phyloP scores from a whole-genome alignment of 2,329 filamentous ascomycete genomes.

The Proliferodiscus dingleyae region DNA sequence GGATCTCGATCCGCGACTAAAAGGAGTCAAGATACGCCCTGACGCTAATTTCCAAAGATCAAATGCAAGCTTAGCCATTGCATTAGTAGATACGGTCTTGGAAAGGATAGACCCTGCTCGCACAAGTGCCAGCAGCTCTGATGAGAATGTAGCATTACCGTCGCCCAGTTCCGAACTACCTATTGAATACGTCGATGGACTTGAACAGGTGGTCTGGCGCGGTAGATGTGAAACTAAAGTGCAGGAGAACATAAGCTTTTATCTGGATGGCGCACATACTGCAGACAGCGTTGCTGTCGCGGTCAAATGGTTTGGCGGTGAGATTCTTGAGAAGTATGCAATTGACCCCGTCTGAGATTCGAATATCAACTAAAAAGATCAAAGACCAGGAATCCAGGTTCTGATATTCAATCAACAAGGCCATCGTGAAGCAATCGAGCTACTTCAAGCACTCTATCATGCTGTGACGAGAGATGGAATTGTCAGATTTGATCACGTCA shows the following conservation, averaged over 20 bases:
- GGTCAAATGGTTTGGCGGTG: slow-evolving; percentile 70
- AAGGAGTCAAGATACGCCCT: slow-evolving; percentile 42
- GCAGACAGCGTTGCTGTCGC: slow-evolving; percentile 81
- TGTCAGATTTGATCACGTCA: slow-evolving; percentile 60
- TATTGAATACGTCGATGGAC: slow-evolving; percentile 61
- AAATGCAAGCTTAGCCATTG: slow-evolving; percentile 50
- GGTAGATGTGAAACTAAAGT: slow-evolving; percentile 68
- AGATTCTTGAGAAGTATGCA: slow-evolving; percentile 34
- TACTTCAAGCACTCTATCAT: slow-evolving; percentile 44
- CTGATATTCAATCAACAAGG: slow-evolving; percentile 88
- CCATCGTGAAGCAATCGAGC: slow-evolving; percentile 40
- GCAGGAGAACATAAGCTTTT: slow-evolving; percentile 65
- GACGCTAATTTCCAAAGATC: slow-evolving; percentile 53
- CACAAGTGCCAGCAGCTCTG: too few relatives aligned
- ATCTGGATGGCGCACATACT: slow-evolving; percentile 91
- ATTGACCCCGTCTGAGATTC: neutral
- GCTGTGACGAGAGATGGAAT: slow-evolving; percentile 43
- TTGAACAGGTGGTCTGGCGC: slow-evolving; percentile 71
- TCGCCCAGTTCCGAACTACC: slow-evolving; percentile 42
- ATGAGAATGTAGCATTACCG: too few relatives aligned
- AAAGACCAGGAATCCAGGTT: slow-evolving; percentile 38
- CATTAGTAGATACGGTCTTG: slow-evolving; percentile 47
- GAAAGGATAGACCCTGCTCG: slow-evolving; percentile 36
- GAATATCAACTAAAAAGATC: neutral
- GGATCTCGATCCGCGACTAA: slow-evolving; percentile 42